Conservation (phyloP, 2,329 filamentous ascomycete species). For the Talaromyces sp. region DNA sequence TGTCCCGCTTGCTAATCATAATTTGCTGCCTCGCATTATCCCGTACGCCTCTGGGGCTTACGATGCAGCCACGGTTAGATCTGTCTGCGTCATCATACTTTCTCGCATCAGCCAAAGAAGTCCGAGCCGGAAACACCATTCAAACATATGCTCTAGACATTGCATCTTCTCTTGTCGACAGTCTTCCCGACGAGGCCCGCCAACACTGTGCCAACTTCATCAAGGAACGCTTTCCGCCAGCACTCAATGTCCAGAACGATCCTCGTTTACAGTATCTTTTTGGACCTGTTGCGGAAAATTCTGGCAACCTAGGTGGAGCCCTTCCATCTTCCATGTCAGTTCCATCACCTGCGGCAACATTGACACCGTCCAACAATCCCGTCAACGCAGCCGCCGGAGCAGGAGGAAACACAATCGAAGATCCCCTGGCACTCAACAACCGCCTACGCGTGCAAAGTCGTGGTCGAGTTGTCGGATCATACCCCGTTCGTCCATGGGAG, state of each 20-base stretch:
- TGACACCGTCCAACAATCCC: constrained; percentile 29
- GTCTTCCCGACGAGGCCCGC: constrained; percentile 45
- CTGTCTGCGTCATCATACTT: constrained; percentile 31
- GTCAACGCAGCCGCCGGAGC: constrained; percentile 23
- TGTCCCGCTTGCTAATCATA: constrained; percentile 38
- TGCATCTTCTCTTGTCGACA: constrained; percentile 45
- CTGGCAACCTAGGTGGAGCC: constrained; percentile 16
- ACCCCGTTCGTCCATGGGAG: constrained; percentile 44
- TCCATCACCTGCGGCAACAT: constrained; percentile 33
- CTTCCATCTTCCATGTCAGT: constrained; percentile 26
- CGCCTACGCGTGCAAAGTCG: constrained; percentile 41
- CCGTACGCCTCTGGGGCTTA: constrained; percentile 33
- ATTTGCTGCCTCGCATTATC: constrained; percentile 44
- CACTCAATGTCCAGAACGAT: constrained; percentile 40
- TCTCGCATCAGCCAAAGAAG: constrained; percentile 25
- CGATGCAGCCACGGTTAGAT: constrained; percentile 32
- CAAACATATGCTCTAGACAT: constrained; percentile 47
- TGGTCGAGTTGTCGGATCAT: constrained; percentile 37
- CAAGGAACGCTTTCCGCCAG: constrained; percentile 43
- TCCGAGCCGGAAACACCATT: constrained; percentile 35
- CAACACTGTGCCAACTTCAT: constrained; percentile 44
- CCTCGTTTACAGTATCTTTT: constrained; percentile 43
- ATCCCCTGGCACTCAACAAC: constrained; percentile 29
- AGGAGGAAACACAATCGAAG: constrained; percentile 26
- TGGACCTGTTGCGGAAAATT: constrained; percentile 35